Conservation (phyloP, 768 basidiomycete species). For the Holtermannia corniformis region DNA sequence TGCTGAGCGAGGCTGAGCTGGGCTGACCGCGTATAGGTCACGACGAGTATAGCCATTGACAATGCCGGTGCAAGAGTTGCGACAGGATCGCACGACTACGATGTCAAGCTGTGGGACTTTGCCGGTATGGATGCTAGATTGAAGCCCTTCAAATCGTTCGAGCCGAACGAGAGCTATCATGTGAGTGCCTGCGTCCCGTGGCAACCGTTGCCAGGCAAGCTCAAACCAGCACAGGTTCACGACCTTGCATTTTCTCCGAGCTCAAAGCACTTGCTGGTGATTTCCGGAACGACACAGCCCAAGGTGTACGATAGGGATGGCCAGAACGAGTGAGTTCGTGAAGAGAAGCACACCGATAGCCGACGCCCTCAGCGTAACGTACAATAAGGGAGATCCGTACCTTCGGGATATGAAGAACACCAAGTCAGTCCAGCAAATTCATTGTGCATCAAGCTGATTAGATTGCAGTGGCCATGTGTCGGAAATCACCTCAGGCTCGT, state of each 20-base stretch:
- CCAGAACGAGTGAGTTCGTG: constrained; percentile 62
- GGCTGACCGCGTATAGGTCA: constrained; percentile 46
- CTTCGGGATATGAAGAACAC: constrained; percentile 98
- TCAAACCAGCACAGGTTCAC: constrained; percentile 60
- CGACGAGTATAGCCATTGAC: constrained; percentile 84
- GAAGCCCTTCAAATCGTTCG: constrained; percentile 95
- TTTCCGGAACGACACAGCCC: constrained; percentile 78
- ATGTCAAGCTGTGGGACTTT: constrained; percentile 98
- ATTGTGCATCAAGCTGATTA: constrained; percentile 6
- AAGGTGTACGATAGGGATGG: constrained; percentile 88
- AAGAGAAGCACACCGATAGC: background rate
- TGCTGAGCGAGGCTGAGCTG: background rate
- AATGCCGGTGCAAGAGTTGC: constrained; percentile 85
- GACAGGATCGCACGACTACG: constrained; percentile 93
- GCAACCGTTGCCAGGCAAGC: background rate
- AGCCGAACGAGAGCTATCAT: constrained; percentile 86
- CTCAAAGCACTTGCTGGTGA: constrained; percentile 72
- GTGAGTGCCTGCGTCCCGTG: constrained; percentile 45
- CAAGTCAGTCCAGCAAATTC: constrained; percentile 51
- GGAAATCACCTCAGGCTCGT: constrained; percentile 77
- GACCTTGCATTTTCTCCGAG: constrained; percentile 83
- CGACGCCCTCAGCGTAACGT: constrained; percentile 37
- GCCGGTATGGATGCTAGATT: constrained; percentile 85
- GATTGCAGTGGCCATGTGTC: constrained; percentile 83
- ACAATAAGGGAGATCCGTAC: constrained; percentile 90